Percentiles rank a stretch among this genome's conserved stretches.
Evolutionary conservation across 495 filamentous ascomycete species (phyloP).

Genomic region (Entonaema liquescens): DNA sequence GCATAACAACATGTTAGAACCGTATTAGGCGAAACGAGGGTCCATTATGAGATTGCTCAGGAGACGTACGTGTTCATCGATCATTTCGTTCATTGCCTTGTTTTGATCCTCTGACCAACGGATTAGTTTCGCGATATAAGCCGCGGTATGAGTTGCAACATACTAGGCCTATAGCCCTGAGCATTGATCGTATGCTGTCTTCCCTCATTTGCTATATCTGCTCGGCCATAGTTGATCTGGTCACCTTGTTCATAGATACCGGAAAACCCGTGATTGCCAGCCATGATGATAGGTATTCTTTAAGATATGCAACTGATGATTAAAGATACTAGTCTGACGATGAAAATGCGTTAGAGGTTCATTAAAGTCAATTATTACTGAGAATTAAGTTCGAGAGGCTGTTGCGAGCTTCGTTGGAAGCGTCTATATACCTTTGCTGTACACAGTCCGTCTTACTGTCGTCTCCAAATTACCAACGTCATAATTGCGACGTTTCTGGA

Average conservation of each 20-base stretch:
- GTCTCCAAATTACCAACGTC: constrained; percentile 6
- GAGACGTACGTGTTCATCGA: constrained; percentile 33
- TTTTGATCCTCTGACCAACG: constrained; percentile 38
- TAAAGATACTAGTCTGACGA: no score
- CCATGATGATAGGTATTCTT: constrained; percentile 14
- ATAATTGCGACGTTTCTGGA: constrained; percentile 23
- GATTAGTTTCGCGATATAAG: constrained; percentile 9
- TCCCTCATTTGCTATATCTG: constrained; percentile 29
- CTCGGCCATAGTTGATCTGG: constrained; percentile 35
- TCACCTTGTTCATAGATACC: constrained; percentile 33
- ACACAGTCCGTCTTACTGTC: constrained; percentile 6
- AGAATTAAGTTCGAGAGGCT: neutral
- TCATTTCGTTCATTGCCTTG: constrained; percentile 40
- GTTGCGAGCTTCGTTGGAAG: neutral
- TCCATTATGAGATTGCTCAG: neutral
- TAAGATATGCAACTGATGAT: neutral
- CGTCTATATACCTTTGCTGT: constrained; percentile 1
- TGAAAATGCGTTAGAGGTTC: neutral
- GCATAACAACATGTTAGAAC: neutral
- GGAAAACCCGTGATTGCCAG: constrained; percentile 24
- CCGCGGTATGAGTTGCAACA: constrained; percentile 3
- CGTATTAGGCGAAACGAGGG: neutral
- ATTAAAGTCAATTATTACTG: neutral
- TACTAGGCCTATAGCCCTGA: constrained; percentile 38
- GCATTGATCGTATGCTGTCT: constrained; percentile 36